Base-by-base conservation (phyloP, 768 basidiomycete species). In the Cantharellus cinnabarinus region DNA sequence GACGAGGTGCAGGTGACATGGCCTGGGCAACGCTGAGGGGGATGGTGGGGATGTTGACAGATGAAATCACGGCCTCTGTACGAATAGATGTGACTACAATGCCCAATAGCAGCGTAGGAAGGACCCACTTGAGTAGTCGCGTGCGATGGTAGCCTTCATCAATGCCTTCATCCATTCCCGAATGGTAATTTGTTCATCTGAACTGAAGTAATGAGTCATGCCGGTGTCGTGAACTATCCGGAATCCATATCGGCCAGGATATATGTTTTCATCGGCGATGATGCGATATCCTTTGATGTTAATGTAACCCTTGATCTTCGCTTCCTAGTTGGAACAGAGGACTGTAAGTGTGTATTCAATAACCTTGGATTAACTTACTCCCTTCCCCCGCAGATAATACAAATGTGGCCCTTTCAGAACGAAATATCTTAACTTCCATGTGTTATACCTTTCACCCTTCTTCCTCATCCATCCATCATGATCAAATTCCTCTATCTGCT, bases 111-210 rank as follows among this genome's bases (percentile, higher is more conserved):
- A 15, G 15, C 1, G 15, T 7, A 0, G 15, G 2, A 35, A n/a
- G 34, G 42, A 75, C 83, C 42, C 65, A 93, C 90, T 85, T 4
- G 83, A 78, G 67, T 93, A 97, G 68, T 98, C 95, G 59, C 95
- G 75, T 4, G 80, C 83, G 64, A 99, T 99, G 7, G 94, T 97
- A 2, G 94, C 89, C 69, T 98, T 99, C 89, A 98, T 97, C 64
- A 99, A 80, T 4, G 93, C 89, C 73, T 98, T 99, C 95, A 98
- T 98, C 94, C 95, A 98, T 63, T 89, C 89, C n/a, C 95, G 80
- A 54, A 95, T 77, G 42, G 80, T 71, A 0, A 72, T 66, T 70
- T 89, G 88, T 66, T 97, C 91, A 34, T 90, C 85, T 0, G 89
- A 89, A 63, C 87, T 89, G 71, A 99, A 99, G 67, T 70, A 89